Evolutionary conservation across 2,329 filamentous ascomycete species (phyloP), one percentile per base, ranked within the genome.

Genomic region (Peltaster fructicola): DNA sequence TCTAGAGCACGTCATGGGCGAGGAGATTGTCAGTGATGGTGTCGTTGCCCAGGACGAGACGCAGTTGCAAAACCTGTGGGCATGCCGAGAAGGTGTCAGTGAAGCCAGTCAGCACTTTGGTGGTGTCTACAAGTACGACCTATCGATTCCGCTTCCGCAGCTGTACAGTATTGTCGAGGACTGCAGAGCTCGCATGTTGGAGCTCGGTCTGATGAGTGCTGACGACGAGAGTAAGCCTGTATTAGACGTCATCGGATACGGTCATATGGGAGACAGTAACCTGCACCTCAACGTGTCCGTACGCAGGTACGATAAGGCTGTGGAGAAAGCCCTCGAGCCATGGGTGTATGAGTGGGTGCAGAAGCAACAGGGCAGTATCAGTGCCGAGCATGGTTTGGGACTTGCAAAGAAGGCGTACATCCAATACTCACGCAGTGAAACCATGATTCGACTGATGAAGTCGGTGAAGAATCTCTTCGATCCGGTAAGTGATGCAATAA

Each of bases 281-380:
- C 55, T 98, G 36, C 90, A 98, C 54, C 62, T 98, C 37, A 98
- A 98, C 52, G 68, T 98, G 16, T 66, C 78, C 1, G 76, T 80
- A 10, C 61, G 84, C 32, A 59, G 73, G 32, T 95, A 88, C 52
- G 80, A 88, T 52, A 78, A 84, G 54, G 62, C 68, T 29, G 80
- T 98, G 14, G 88, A 98, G 56, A 68, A 78, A 52, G 61, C 68
- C 14, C 64, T 98, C 18, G 88, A 98, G 58, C 88, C 90, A 0
- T 98, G 77, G 56, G 80, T 98, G 13, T 98, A 93, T 47, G 82
- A 98, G 56, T 98, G 88, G 88, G 85, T 95, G 37, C 63, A 73
- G 41, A 70, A 80, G 57, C 67, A 78, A 22, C 74, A 75, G 34
- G 88, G 88, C 33, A 93, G 82, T 52, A 93, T 98, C 53, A 92